Evolutionary conservation across 306 rosid species (phyloP), one percentile per base, ranked within the genome.

Genomic region (Spatholobus suberectus): DNA sequence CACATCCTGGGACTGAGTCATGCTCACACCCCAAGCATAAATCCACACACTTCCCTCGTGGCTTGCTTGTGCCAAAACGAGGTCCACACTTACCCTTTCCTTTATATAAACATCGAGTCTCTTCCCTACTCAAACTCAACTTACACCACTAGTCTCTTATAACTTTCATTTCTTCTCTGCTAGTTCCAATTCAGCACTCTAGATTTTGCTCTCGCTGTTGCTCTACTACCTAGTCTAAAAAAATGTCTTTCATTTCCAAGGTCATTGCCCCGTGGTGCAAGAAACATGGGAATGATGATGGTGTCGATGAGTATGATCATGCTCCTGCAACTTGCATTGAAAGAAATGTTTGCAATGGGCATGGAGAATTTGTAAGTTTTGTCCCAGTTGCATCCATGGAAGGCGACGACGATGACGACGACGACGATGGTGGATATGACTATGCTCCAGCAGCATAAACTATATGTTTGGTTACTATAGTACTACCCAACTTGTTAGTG

Each of bases 401-500:
- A 38, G 81, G 63, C 1, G 87, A 86, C 23, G 90, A 87, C 0
- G 89, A 86, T 32, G 90, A 87, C 0, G 89, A 89, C 0, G 90
- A 87, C 1, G 82, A 83, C 0, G 88, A 84, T 13, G 90, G 55
- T 4, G 65, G 29, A 18, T 87, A 75, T 47, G 92, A 87, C 66
- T 89, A 79, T 32, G 92, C 94, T 68, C 93, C 90, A 0, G 91
- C 93, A 21, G 93, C 95, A 69, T 81, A 73, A 81, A 81, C 68
- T 70, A 8, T 43, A 8, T 27, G 17, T 75, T 78, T 6, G 34
- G 34, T 68, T 68, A 38, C 34, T 46, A n/a, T 38, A 20, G 52
- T 68, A 68, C 18, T 18, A 66, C 21, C 4, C 49, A n/a, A 35
- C 8, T 66, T 37, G 49, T 37, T n/a, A 37, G 49, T 40, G 10